These are phyloP conservation scores for Handroanthus guayacan DNA, from an alignment of 257 asterid species.

Conservation along the genomic window DNA sequence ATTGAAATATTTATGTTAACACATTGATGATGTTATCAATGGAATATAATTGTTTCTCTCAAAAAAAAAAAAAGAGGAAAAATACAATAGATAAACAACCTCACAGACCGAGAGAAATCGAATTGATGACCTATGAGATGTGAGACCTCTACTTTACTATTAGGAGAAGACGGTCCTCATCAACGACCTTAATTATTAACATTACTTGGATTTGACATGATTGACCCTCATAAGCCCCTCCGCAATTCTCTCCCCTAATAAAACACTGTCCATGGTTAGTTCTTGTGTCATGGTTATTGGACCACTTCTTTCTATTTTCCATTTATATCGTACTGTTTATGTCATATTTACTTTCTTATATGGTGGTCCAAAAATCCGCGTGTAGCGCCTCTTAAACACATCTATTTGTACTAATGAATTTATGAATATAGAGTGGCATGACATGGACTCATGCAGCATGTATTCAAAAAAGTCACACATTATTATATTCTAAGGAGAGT, in stretches of 20 bases:
- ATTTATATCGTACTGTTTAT: constrained; percentile 3
- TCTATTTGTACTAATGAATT: not conserved
- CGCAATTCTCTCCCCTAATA: not conserved
- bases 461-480: not conserved
- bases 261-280: not conserved
- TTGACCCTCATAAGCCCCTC: too few species aligned
- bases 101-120: too few species aligned
- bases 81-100: too few species aligned
- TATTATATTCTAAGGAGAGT: not conserved
- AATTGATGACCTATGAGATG: too few species aligned
- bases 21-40: too few species aligned
- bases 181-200: too few species aligned
- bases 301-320: not conserved
- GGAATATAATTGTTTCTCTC: too few species aligned
- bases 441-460: not conserved
- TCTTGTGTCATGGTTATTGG: not conserved
- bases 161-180: too few species aligned
- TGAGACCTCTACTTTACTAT: too few species aligned
- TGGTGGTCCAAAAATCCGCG: constrained; percentile 41
- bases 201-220: too few species aligned
- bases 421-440: constrained; percentile 10
- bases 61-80: too few species aligned
- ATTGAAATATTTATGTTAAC: too few species aligned
- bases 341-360: not conserved
- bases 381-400: constrained; percentile 31